These are phyloP conservation scores for Ceriops decandra DNA, from an alignment of 345 rosid species.

Conservation along the genomic window DNA sequence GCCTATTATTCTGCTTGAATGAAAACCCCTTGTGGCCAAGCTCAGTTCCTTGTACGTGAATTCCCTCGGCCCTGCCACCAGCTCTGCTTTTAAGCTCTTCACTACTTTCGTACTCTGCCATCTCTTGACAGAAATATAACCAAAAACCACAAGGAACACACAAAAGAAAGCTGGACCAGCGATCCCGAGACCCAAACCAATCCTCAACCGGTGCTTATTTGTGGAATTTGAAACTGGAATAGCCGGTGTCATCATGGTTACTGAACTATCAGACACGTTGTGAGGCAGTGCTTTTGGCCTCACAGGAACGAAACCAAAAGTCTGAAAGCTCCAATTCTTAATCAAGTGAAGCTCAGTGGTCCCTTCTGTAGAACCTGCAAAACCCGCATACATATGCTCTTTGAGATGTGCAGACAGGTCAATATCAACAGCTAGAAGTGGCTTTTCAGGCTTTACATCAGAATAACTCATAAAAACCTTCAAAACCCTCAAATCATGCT, in stretches of 20 bases:
- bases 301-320: constrained; percentile 56
- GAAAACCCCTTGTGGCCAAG: constrained; percentile 76
- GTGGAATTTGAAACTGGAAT: constrained; percentile 37
- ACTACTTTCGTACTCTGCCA: constrained; percentile 47
- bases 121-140: constrained; percentile 57
- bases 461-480: constrained; percentile 66
- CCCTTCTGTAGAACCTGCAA: constrained; percentile 92
- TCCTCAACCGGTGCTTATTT: constrained; percentile 32
- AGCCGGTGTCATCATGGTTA: constrained; percentile 30
- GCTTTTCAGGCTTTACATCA: constrained; percentile 49
- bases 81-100: constrained; percentile 60
- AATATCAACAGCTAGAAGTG: constrained; percentile 48
- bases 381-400: constrained; percentile 65
- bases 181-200: constrained; percentile 74
- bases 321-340: constrained; percentile 69
- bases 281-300: constrained; percentile 55
- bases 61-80: constrained; percentile 65
- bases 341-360: constrained; percentile 85
- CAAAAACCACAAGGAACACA: constrained; percentile 50
- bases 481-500: constrained; percentile 55
- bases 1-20: constrained; percentile 76
- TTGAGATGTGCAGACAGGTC: constrained; percentile 64
- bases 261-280: constrained; percentile 71
- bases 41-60: constrained; percentile 72
- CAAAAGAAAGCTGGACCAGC: constrained; percentile 78